Evolutionary conservation across 2,329 filamentous ascomycete species (phyloP).

Genomic region (Mycosphaerelloides madeirae): DNA sequence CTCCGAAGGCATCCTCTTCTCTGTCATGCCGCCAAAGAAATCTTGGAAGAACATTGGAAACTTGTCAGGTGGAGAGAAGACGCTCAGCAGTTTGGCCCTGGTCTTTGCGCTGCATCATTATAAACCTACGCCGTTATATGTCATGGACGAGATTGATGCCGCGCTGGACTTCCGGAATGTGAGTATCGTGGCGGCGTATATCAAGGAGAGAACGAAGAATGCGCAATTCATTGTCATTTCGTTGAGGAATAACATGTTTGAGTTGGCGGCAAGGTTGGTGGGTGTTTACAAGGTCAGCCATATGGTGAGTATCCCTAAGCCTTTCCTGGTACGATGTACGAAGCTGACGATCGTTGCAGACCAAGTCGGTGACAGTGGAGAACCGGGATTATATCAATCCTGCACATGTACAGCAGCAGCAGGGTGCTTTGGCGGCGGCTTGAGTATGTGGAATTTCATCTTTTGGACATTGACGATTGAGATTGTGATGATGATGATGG

Average conservation of each 20-base stretch:
- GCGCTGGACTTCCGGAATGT: constrained; percentile 97
- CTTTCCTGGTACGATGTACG: neutral
- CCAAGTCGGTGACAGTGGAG: constrained; percentile 51
- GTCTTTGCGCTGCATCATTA: constrained; percentile 99
- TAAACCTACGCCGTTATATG: constrained; percentile 93
- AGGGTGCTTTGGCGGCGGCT: neutral
- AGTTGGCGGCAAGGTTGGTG: constrained; percentile 88
- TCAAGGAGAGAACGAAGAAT: constrained; percentile 98
- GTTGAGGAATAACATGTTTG: constrained; percentile 98
- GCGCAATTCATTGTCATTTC: constrained; percentile 99
- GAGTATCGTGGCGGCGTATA: constrained; percentile 96
- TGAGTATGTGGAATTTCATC: neutral
- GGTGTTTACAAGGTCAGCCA: constrained; percentile 99
- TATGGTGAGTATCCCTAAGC: constrained; percentile 56
- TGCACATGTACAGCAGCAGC: constrained; percentile 9
- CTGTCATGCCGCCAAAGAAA: constrained; percentile 99
- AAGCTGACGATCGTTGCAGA: constrained; percentile 32
- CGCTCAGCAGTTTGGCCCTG: constrained; percentile 81
- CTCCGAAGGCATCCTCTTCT: constrained; percentile 93
- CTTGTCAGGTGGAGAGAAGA: constrained; percentile 94
- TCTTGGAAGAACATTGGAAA: constrained; percentile 99
- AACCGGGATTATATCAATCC: constrained; percentile 45
- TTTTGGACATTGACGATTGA: neutral
- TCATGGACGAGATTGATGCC: constrained; percentile 99
- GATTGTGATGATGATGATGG: neutral